Evolutionary conservation across 495 filamentous ascomycete species (phyloP), one percentile per base, ranked within the genome.

Genomic region (Aspergillus bridgeri): DNA sequence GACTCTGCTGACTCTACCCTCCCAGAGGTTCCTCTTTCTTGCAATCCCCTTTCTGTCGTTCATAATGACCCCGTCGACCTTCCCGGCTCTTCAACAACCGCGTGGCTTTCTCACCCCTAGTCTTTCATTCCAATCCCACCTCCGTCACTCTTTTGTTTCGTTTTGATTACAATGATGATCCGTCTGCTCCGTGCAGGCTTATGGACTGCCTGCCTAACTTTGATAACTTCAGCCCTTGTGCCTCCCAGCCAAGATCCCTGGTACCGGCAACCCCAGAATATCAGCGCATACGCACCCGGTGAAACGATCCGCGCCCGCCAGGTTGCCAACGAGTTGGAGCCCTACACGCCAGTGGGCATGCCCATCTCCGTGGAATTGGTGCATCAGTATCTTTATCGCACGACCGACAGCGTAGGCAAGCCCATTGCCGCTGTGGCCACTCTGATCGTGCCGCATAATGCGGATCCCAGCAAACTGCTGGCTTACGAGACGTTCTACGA

Each of bases 401-500:
- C 64, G 1, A 66, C 61, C 9, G 58, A 64, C 47, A 61, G 53
- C 52, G 24, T 60, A 6, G 60, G 63, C 6, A 49, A 54, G n/a
- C 53, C 65, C 3, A 51, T 56, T 29, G 60, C 54, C 2, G 48
- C 63, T 1, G 65, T 49, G 5, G 52, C 54, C 9, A 68, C 63
- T n/a, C 19, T 68, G n/a, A 45, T 68, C 15, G 58, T 54, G 43
- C 65, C 65, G 15, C 44, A 51, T 18, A 60, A 65, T 29, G 44
- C 60, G 3, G 60, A 65, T 38, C 57, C 55, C 5, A 46, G 45
- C 20, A 65, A 60, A 15, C 44, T 65, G 4, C 21, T 62, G 3
- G 58, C 54, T n/a, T 65, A 62, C 38, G 60, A 65, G 38, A 48
- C 58, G 20, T 57, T 54, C 29, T 61, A 65, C 25, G 63, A 68